A percentile compares a stretch with the other conserved stretches of the same genome.
These are phyloP conservation scores for Gracilariopsis chorda DNA, from an alignment of 23 red algal species.

Conservation along the genomic window DNA sequence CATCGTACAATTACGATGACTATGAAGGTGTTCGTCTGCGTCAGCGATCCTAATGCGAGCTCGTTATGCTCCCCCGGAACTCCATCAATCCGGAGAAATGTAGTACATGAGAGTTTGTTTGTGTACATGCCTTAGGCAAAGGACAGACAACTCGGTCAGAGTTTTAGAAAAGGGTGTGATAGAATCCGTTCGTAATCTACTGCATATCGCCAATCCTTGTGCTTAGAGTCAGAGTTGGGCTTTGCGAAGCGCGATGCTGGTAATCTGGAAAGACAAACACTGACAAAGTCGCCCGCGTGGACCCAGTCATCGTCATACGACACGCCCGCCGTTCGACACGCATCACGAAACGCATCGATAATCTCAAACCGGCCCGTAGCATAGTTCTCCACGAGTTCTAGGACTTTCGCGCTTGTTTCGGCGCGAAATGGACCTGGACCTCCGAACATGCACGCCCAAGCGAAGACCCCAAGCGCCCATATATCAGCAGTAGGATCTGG, in stretches of 20 bases:
- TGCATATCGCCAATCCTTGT: background rate
- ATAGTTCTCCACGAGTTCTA: background rate
- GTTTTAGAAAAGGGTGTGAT: slow-evolving; percentile 1
- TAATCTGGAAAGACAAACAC: background rate
- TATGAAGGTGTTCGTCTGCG: no score
- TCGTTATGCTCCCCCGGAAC: no score
- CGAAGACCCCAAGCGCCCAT: slow-evolving; percentile 42
- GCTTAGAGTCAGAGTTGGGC: background rate
- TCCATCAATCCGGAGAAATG: no score
- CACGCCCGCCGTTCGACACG: background rate
- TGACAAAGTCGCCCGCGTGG: slow-evolving; percentile 20
- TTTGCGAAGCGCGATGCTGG: background rate
- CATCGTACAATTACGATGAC: no score
- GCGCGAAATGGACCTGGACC: slow-evolving; percentile 15
- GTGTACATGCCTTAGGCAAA: no score
- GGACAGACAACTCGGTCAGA: no score
- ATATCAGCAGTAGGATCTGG: slow-evolving; percentile 29
- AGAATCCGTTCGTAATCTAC: slow-evolving; percentile 31
- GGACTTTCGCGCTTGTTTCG: background rate
- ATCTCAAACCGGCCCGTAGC: background rate
- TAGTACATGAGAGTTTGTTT: no score
- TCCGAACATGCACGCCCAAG: slow-evolving; percentile 46
- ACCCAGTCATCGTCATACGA: background rate
- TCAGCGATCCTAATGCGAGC: no score
- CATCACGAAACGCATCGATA: background rate